Base-by-base conservation (phyloP, 108 stramenopile genomes). In the Skeletonema costatum region DNA sequence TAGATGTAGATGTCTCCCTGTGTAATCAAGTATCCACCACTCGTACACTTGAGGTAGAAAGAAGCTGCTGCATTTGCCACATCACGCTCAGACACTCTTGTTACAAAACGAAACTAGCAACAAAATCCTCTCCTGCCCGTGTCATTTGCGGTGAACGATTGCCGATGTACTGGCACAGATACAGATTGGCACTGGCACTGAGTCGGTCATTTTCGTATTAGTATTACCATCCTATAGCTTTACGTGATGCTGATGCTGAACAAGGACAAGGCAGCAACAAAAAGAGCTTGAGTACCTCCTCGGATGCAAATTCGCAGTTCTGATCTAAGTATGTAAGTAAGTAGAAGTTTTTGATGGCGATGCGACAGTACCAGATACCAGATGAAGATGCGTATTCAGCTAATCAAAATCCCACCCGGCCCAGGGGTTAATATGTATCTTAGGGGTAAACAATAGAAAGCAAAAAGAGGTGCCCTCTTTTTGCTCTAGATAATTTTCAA, bases 1-100 rank as follows among this genome's bases (percentile, higher is more conserved):
- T n/a, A n/a, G n/a, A n/a, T n/a, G n/a, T n/a, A n/a, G n/a, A 93
- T 48, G 73, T 93, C 93, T 3, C 93, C 93, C 74, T 93, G 89
- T 9, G 88, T 56, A 38, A 81, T 74, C 25, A 93, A 78, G 61
- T 80, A 81, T 3, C 85, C 79, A 0, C 70, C 88, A 63, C 82
- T 85, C 2, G 69, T 75, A 51, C 84, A 82, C 10, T 62, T 63
- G 25, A 82, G 58, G 21, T 78, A 82, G 62, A 48, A 69, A 12
- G 53, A 19, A 11, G 75, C 87, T 77, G 81, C 75, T n/a, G n/a
- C n/a, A 25, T 53, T 69, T 4, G 83, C 87, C 66, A 83, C 82
- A 5, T 87, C 86, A 58, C 65, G 69, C 46, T 82, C 78, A 33
- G 85, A 66, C 32, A 79, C 51, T 50, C 85, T 71, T 42, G 80